A percentile compares a stretch with the other conserved stretches of the same genome.
phyloP scores from a whole-genome alignment of 1,284 basidiomycete genomes.

The Macrocybe sp. region DNA sequence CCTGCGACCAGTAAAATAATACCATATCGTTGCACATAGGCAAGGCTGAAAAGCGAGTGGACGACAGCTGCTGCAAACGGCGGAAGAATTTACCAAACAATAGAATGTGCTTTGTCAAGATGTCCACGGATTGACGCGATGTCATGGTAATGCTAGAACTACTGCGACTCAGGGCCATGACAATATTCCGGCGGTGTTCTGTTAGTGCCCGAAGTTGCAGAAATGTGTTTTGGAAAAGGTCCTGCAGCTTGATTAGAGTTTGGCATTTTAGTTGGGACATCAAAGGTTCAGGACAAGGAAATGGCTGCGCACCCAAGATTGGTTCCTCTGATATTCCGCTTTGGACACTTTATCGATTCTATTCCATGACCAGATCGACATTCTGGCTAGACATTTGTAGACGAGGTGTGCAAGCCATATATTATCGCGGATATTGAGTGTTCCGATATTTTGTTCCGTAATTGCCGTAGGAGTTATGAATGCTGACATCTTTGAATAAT shows the following conservation, averaged over 20 bases:
- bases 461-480: constrained; percentile 38
- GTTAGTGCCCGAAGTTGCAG: constrained; percentile 49
- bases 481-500: constrained; percentile 53
- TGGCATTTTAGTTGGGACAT: background rate
- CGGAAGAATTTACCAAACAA: constrained; percentile 76
- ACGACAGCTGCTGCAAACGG: constrained; percentile 60
- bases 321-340: constrained; percentile 37
- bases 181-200: constrained; percentile 36
- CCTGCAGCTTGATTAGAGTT: constrained; percentile 38
- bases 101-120: constrained; percentile 61
- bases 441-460: constrained; percentile 30
- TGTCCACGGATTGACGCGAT: constrained; percentile 39
- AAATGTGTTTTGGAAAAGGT: constrained; percentile 56
- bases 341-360: constrained; percentile 39
- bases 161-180: constrained; percentile 24
- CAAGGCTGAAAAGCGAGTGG: constrained; percentile 54
- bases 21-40: constrained; percentile 62
- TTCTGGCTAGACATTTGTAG: constrained; percentile 65
- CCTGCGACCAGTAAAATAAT: constrained; percentile 73
- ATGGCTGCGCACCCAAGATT: constrained; percentile 47
- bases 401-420: constrained; percentile 59
- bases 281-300: background rate
- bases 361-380: constrained; percentile 68
- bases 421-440: constrained; percentile 41
- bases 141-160: constrained; percentile 30